A percentile compares a stretch with the other conserved stretches of the same genome.
Conservation (phyloP, 495 filamentous ascomycete genomes). For the Platismatia glauca region DNA sequence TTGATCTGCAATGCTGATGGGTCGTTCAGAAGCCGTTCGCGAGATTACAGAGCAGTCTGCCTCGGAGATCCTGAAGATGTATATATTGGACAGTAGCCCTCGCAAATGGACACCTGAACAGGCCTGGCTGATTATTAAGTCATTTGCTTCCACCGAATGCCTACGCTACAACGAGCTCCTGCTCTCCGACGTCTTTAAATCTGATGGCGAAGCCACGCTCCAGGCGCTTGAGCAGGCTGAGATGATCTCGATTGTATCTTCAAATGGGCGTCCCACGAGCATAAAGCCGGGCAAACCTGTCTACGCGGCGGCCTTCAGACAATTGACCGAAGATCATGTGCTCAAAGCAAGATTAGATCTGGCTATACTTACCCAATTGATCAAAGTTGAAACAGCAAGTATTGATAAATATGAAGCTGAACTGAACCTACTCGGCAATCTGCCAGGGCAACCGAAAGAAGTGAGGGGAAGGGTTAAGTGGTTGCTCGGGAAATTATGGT, state of each 20-base stretch:
- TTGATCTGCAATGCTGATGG: not conserved
- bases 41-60: conserved; percentile 84
- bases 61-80: conserved; percentile 88
- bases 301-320: conserved; percentile 71
- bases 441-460: conserved; percentile 57
- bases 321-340: conserved; percentile 60
- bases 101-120: conserved; percentile 70
- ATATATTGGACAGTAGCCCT: conserved; percentile 52
- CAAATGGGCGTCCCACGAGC: conserved; percentile 62
- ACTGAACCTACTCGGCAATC: conserved; percentile 51
- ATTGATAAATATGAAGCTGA: conserved; percentile 78
- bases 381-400: conserved; percentile 59
- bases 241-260: conserved; percentile 67
- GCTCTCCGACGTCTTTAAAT: conserved; percentile 61
- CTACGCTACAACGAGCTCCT: conserved; percentile 79
- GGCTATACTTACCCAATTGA: conserved; percentile 53
- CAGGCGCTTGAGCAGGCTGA: conserved; percentile 79
- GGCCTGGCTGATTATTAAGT: conserved; percentile 80
- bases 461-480: conserved; percentile 54
- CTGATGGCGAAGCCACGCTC: conserved; percentile 58
- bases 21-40: conserved; percentile 54
- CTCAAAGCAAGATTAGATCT: conserved; percentile 69
- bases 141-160: conserved; percentile 49
- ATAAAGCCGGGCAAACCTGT: conserved; percentile 82
- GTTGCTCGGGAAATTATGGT: conserved; percentile 60